These are phyloP conservation scores for Heliosperma pusillum DNA, from an alignment of 148 eudicot genomes.

Conservation along the genomic window DNA sequence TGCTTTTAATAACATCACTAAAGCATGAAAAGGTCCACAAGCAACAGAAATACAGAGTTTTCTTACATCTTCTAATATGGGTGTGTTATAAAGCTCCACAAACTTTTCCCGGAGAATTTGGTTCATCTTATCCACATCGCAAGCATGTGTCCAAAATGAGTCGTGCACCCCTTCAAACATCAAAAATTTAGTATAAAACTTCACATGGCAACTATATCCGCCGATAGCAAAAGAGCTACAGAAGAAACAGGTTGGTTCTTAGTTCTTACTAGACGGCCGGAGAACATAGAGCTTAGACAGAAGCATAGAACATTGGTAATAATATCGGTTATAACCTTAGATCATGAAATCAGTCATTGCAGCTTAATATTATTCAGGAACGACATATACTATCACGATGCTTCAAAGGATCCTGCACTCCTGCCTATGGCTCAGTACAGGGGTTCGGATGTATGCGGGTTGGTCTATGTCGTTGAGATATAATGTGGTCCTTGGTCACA, in stretches of 20 bases:
- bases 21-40: background rate
- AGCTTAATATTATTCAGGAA: too few relatives aligned
- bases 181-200: background rate
- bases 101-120: conserved; percentile 73
- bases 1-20: too few relatives aligned
- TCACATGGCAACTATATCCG: background rate
- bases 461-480: background rate
- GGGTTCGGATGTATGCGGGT: background rate
- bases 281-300: background rate
- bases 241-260: background rate
- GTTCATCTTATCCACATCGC: conserved; percentile 81
- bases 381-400: background rate
- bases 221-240: background rate
- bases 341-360: too few relatives aligned
- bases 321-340: too few relatives aligned
- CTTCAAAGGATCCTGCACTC: background rate
- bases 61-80: conserved; percentile 78
- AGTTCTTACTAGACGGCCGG: background rate
- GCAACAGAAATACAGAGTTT: background rate
- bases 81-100: conserved; percentile 69
- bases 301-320: too few relatives aligned
- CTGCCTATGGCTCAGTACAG: background rate
- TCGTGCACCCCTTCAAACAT: conserved; percentile 78
- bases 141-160: conserved; percentile 97
- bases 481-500: too few relatives aligned